Conservation (phyloP, 306 rosid genomes). For the Vigna reflexopilosa region DNA sequence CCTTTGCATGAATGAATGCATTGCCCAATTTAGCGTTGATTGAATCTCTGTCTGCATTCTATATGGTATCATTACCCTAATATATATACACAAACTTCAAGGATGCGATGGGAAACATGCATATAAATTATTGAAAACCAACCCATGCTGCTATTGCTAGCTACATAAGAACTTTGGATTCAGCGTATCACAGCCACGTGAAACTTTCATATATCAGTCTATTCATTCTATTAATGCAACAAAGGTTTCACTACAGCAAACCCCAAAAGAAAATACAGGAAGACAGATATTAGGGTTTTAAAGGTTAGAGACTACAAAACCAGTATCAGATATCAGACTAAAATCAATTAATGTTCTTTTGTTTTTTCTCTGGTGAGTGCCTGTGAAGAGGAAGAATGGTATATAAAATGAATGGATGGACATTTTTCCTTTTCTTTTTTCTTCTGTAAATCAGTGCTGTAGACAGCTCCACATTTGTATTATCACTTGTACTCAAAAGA, state of each 20-base stretch:
- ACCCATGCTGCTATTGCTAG: conserved; percentile 35
- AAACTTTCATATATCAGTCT: conserved; percentile 22
- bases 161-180: neutral
- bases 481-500: neutral
- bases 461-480: neutral
- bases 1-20: conserved; percentile 34
- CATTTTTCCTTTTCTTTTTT: neutral
- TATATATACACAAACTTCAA: neutral
- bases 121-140: conserved; percentile 39
- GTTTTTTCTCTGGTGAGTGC: neutral
- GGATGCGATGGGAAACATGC: conserved; percentile 33
- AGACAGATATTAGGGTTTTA: too few relatives aligned
- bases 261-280: too few relatives aligned
- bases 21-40: conserved; percentile 45
- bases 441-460: neutral
- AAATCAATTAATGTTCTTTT: too few relatives aligned
- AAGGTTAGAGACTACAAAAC: too few relatives aligned
- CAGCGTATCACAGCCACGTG: conserved; percentile 36
- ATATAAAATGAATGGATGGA: neutral
- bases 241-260: too few relatives aligned
- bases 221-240: neutral
- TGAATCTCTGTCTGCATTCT: conserved; percentile 35
- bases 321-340: too few relatives aligned
- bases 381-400: neutral
- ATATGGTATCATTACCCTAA: neutral